phyloP scores from a whole-genome alignment of 2,329 filamentous ascomycete genomes.

The Acrocalymma vagum region DNA sequence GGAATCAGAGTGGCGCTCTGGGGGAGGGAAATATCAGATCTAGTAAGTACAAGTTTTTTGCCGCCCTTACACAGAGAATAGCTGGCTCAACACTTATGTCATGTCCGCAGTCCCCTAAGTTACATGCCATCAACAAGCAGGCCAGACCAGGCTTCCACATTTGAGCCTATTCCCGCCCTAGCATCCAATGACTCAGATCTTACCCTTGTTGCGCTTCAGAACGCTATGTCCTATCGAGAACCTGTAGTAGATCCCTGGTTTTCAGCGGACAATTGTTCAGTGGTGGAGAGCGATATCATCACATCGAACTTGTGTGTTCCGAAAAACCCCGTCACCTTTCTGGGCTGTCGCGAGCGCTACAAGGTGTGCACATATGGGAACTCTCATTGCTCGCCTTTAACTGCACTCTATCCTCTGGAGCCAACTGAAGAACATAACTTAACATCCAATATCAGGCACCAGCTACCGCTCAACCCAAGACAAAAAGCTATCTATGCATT shows the following conservation, averaged over 20 bases:
- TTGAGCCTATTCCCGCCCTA: constrained; percentile 14
- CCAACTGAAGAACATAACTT: not conserved
- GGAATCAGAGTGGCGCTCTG: too few species aligned
- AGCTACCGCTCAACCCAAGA: constrained; percentile 1
- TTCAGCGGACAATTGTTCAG: constrained; percentile 5
- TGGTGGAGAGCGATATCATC: not conserved
- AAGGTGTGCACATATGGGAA: constrained; percentile 14
- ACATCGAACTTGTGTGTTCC: constrained; percentile 2
- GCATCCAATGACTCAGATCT: constrained; percentile 7
- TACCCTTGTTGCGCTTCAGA: constrained; percentile 10
- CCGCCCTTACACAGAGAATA: too few species aligned
- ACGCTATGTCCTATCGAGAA: constrained; percentile 6
- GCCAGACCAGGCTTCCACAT: constrained; percentile 2
- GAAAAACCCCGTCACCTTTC: constrained; percentile 11
- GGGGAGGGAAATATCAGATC: too few species aligned
- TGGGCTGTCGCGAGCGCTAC: constrained; percentile 18
- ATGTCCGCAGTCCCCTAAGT: too few species aligned
- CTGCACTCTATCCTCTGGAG: constrained; percentile 8
- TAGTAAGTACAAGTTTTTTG: too few species aligned
- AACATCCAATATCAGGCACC: too few species aligned
- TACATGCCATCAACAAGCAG: too few species aligned
- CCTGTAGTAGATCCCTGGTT: constrained; percentile 17
- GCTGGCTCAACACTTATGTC: too few species aligned
- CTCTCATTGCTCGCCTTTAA: constrained; percentile 11
- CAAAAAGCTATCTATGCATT: constrained; percentile 14